These are phyloP conservation scores for Leishmania arabica DNA, from an alignment of 208 protist genomes.

Conservation along the genomic window DNA sequence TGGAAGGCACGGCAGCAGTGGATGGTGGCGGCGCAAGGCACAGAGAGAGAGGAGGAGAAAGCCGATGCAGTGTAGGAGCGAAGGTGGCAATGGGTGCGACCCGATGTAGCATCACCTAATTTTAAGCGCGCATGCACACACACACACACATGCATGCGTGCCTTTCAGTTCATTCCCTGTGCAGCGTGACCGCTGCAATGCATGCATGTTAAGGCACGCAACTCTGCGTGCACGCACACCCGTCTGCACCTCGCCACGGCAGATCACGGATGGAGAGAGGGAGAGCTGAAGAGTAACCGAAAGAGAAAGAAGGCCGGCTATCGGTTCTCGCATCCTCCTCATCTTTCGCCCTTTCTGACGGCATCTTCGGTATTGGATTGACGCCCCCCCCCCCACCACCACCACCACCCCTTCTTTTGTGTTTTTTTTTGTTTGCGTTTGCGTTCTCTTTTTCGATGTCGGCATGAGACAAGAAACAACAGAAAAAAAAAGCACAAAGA, in stretches of 20 bases:
- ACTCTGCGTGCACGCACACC: neutral
- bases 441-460: constrained; percentile 6
- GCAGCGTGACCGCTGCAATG: neutral
- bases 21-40: neutral
- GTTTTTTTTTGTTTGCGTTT: neutral
- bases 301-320: neutral
- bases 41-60: neutral
- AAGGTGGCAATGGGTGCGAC: neutral
- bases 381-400: neutral
- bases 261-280: neutral
- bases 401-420: too few relatives aligned
- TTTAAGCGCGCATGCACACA: neutral
- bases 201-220: neutral
- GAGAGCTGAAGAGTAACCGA: neutral
- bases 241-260: neutral
- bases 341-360: neutral
- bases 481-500: neutral
- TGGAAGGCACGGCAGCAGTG: neutral
- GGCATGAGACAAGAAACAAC: constrained; percentile 2
- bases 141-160: too few relatives aligned
- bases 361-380: neutral
- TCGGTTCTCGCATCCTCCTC: neutral
- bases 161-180: neutral
- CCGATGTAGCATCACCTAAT: neutral
- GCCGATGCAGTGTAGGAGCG: neutral